A percentile compares a stretch with the other conserved stretches of the same genome.
Evolutionary conservation across 2,329 filamentous ascomycete species (phyloP).

Genomic region (Trichocomaceae sp.): DNA sequence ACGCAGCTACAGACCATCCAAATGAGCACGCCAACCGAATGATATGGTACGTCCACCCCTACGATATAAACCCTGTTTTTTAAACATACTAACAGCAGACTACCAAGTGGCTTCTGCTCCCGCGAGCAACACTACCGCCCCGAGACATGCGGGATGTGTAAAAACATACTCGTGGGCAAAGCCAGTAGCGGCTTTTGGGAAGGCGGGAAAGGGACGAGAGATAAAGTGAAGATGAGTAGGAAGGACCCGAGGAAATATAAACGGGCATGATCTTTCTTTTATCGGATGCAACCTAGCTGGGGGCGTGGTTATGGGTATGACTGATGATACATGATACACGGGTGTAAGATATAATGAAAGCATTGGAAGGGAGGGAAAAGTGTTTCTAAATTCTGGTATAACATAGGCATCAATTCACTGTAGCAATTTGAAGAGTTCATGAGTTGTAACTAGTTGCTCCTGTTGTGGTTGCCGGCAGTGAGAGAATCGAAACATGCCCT

Average conservation of each 20-base stretch:
- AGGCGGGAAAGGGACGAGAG: conserved; percentile 74
- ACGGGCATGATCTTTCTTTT: background rate
- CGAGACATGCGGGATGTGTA: conserved; percentile 69
- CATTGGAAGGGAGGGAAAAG: too few species aligned
- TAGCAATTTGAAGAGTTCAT: too few species aligned
- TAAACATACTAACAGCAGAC: too few species aligned
- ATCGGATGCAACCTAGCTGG: too few species aligned
- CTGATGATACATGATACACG: background rate
- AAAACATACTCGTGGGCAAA: conserved; percentile 61
- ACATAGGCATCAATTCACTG: too few species aligned
- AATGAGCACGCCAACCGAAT: conserved; percentile 79
- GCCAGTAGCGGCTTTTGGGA: conserved; percentile 72
- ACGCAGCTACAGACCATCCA: conserved; percentile 61
- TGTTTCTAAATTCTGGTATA: too few species aligned
- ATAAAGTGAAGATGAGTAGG: conserved; percentile 62
- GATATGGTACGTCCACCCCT: conserved; percentile 53
- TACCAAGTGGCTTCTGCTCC: conserved; percentile 59
- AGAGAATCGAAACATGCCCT: too few species aligned
- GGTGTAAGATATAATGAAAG: too few species aligned
- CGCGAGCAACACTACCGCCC: conserved; percentile 73
- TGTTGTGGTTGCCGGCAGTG: too few species aligned
- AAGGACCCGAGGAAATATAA: conserved; percentile 43
- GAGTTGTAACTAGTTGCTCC: too few species aligned
- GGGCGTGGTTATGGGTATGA: background rate
- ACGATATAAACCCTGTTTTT: too few species aligned